phyloP scores from a whole-genome alignment of 2,329 filamentous ascomycete species.

The Calcarisporium arbuscula region DNA sequence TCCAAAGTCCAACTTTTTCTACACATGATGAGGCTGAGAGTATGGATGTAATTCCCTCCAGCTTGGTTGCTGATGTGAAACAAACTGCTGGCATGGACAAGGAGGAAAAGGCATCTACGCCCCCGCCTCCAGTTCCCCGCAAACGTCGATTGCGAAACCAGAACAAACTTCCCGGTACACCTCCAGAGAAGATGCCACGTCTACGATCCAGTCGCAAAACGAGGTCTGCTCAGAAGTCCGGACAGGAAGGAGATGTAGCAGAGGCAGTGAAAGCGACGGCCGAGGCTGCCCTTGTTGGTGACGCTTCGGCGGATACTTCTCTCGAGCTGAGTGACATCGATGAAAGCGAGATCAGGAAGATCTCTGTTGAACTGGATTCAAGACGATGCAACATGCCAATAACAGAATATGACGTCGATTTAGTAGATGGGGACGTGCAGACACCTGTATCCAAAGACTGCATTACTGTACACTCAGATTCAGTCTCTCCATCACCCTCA shows the following conservation, averaged over 20 bases:
- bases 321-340: conserved; percentile 38
- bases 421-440: too few relatives aligned
- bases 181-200: too few relatives aligned
- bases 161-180: too few relatives aligned
- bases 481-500: conserved; percentile 11
- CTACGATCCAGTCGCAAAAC: too few relatives aligned
- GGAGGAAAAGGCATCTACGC: too few relatives aligned
- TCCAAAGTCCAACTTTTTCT: conserved; percentile 9
- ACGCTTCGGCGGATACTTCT: conserved; percentile 22
- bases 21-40: conserved; percentile 1
- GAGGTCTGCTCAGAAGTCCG: too few relatives aligned
- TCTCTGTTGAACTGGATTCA: conserved; percentile 45
- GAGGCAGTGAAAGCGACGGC: conserved; percentile 4
- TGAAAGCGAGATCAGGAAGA: conserved; percentile 40
- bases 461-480: conserved; percentile 17
- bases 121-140: too few relatives aligned
- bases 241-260: conserved; percentile 1
- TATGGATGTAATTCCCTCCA: conserved; percentile 24
- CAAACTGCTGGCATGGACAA: conserved; percentile 11
- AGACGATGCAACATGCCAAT: conserved; percentile 19
- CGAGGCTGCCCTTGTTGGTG: too few relatives aligned
- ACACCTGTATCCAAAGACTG: too few relatives aligned
- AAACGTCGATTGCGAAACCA: too few relatives aligned
- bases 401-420: background rate
- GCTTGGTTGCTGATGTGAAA: conserved; percentile 13